phyloP scores from a whole-genome alignment of 2,329 filamentous ascomycete genomes.

The Iodosphaeria phyllophila region DNA sequence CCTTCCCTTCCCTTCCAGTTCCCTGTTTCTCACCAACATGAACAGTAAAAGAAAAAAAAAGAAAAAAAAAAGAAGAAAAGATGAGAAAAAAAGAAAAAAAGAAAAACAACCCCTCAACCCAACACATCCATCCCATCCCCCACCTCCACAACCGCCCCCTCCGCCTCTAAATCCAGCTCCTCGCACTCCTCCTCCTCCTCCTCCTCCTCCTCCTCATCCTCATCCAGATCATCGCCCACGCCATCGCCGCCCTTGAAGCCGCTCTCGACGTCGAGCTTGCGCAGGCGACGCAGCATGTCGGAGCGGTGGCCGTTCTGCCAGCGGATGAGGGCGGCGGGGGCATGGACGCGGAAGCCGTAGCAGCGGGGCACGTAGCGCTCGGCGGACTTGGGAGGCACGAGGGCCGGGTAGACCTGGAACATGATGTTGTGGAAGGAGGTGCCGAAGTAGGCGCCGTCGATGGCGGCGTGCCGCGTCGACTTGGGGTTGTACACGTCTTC shows the following conservation, averaged over 20 bases:
- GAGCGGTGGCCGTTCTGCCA: constrained; percentile 78
- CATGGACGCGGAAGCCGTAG: constrained; percentile 93
- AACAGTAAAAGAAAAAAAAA: too few relatives aligned
- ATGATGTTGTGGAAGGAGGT: constrained; percentile 98
- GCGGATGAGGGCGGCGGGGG: constrained; percentile 66
- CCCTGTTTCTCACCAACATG: too few relatives aligned
- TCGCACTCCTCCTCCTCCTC: constrained; percentile 16
- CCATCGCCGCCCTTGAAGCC: constrained; percentile 58
- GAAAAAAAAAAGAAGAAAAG: too few relatives aligned
- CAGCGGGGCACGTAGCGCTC: constrained; percentile 78
- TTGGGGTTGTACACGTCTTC: constrained; percentile 99
- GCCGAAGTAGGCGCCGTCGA: constrained; percentile 96
- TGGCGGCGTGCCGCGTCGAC: constrained; percentile 77
- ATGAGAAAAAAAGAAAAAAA: too few relatives aligned
- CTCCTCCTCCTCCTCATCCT: constrained; percentile 37
- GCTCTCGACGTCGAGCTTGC: constrained; percentile 53
- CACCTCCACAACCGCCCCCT: too few relatives aligned
- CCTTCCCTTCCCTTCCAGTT: too few relatives aligned
- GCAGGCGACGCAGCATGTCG: constrained; percentile 62
- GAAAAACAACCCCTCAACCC: too few relatives aligned
- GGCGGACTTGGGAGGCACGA: constrained; percentile 71
- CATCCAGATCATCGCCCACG: constrained; percentile 42
- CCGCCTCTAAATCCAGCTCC: too few relatives aligned
- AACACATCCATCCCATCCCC: too few relatives aligned
- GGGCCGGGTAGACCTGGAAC: constrained; percentile 89